Evolutionary conservation across 768 basidiomycete genomes (phyloP).

Genomic region (Boletus sp.): DNA sequence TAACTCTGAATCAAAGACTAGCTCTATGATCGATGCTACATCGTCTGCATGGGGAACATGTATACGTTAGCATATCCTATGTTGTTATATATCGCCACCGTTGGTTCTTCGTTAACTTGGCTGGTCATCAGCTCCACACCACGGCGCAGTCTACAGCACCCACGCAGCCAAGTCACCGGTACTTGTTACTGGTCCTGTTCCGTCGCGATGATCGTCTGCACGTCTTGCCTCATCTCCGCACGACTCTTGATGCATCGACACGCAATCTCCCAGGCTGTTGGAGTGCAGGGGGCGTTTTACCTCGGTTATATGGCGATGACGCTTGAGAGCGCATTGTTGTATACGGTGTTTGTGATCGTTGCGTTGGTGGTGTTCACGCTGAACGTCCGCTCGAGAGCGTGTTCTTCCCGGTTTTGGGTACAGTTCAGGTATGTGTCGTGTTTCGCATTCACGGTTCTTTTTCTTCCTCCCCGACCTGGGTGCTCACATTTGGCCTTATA

Average conservation of each 20-base stretch:
- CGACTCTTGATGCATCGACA: constrained; percentile 22
- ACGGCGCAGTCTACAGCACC: constrained; percentile 17
- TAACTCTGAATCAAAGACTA: neutral
- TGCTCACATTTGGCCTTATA: neutral
- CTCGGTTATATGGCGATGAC: constrained; percentile 26
- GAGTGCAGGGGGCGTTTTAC: constrained; percentile 18
- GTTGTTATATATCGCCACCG: constrained; percentile 16
- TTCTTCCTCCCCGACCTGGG: neutral
- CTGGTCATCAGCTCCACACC: constrained; percentile 14
- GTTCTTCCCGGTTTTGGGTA: constrained; percentile 23
- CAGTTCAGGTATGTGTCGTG: constrained; percentile 14
- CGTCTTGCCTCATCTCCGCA: constrained; percentile 12
- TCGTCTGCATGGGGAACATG: constrained; percentile 16
- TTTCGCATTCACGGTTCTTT: neutral
- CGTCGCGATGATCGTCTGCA: constrained; percentile 13
- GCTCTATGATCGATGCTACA: constrained; percentile 26
- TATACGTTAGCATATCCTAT: neutral
- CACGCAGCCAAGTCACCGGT: constrained; percentile 11
- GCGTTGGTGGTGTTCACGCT: constrained; percentile 12
- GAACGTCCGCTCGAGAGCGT: constrained; percentile 24
- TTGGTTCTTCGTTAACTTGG: constrained; percentile 18
- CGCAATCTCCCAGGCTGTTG: constrained; percentile 7
- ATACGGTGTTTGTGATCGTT: constrained; percentile 11
- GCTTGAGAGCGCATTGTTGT: constrained; percentile 23
- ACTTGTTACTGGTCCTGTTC: constrained; percentile 16